Evolutionary conservation across 108 stramenopile species (phyloP), one percentile per base, ranked within the genome.

Genomic region (Skeletonema potamos): DNA sequence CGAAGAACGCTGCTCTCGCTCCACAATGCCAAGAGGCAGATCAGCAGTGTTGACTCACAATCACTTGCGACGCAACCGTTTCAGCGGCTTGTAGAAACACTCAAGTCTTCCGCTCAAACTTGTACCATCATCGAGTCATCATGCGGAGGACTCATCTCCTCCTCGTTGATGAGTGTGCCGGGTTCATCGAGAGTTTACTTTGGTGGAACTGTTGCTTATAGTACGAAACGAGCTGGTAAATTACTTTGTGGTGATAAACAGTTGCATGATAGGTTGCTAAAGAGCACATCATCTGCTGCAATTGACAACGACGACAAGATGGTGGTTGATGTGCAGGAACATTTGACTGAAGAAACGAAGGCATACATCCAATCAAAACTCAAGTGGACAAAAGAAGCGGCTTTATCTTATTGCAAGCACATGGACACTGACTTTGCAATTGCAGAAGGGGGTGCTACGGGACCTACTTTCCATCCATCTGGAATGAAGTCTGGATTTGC

Each of bases 131-230:
- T 91, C 18, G 92, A 93, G 79, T 71, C 70, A 32, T 85, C 86
- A 62, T 85, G 87, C 65, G 92, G 92, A 54, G 92, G 92, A 28
- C 68, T 91, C 33, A 91, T 93, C 29, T 64, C 77, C 39, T 62
- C 88, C 6, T 84, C 82, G 39, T 79, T 93, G 51, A 87, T 93
- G 89, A 78, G 81, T 3, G 62, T 79, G 20, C 85, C 86, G 0
- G 92, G 92, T 44, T 81, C 90, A 9, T 88, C 87, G 11, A n/a
- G 74, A 24, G 87, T 91, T 10, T 93, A 77, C 64, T 82, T 65
- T 59, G 92, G 92, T 30, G 92, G 92, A 51, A 87, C 89, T 6
- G 81, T 93, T 9, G 82, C 87, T 0, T 93, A 93, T 71, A 93
- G 86, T 61, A 93, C 92, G 0, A 51, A 65, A 15, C 62, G 58